Base-by-base conservation (phyloP, 768 basidiomycete genomes). In the Plicaturopsis crispa region DNA sequence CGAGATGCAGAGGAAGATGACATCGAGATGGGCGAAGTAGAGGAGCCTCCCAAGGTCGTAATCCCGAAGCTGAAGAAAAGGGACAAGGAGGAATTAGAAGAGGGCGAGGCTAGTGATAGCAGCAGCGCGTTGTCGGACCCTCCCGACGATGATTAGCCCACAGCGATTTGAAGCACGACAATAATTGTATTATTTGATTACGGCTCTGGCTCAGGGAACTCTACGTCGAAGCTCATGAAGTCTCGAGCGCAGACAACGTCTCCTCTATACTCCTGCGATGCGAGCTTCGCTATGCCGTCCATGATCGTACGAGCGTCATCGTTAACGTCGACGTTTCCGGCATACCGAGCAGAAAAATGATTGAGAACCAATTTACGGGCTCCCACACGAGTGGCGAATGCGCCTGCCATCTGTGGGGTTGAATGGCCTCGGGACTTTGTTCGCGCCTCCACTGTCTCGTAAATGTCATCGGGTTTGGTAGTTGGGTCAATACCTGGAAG, bases 11-110 rank as follows among this genome's bases (percentile, higher is more conserved):
- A 46, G 57, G 77, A 67, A 20, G 73, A 84, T 46, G 86, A 90
- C 45, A 88, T 90, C 45, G 87, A 90, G 58, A 90, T 90, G 87
- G 87, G 87, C n/a, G 87, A 90, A 53, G 73, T 90, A 3, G 80
- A 84, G 43, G 87, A 90, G 51, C 74, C 75, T 38, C 74, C 75
- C 3, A 75, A 68, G 43, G 46, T 48, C 24, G n/a, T n/a, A n/a
- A 65, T 75, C 48, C 57, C 54, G 19, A 59, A 53, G 35, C 39
- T 31, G 41, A 79, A 75, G 56, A 77, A 66, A 56, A 80, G 73
- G 45, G 39, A 53, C 28, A 63, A 73, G 38, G 85, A 89, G 49
- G 87, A 90, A 35, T 59, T 87, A 44, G 87, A 90, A 53, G 87
- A 90, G 61, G 87, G 87, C 18, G 87, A 90, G 57, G 85, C 87